phyloP scores from a whole-genome alignment of 192 early-diverging fungal genomes.

The Funneliformis geosporum region DNA sequence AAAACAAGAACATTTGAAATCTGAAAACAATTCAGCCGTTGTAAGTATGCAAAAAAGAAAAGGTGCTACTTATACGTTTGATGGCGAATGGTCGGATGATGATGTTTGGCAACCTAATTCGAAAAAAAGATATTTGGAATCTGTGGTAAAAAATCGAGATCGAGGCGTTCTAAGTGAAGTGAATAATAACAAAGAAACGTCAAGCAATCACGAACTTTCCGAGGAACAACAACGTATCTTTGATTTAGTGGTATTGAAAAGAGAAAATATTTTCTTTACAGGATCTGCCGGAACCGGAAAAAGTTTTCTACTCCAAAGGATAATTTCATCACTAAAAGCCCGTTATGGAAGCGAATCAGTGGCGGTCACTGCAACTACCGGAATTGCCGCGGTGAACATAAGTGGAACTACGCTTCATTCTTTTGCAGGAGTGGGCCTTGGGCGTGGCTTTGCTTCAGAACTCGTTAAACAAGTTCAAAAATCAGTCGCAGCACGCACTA shows the following conservation, averaged over 20 bases:
- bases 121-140: neutral
- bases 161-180: neutral
- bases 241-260: slow-evolving; percentile 39
- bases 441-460: slow-evolving; percentile 37
- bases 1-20: neutral
- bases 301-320: slow-evolving; percentile 33
- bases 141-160: neutral
- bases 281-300: slow-evolving; percentile 55
- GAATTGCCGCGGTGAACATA: slow-evolving; percentile 64
- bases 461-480: slow-evolving; percentile 38
- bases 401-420: slow-evolving; percentile 59
- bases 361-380: slow-evolving; percentile 58
- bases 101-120: neutral
- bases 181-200: neutral
- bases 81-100: neutral
- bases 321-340: slow-evolving; percentile 42
- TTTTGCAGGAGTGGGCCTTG: slow-evolving; percentile 68
- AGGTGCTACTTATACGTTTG: neutral
- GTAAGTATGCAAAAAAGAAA: neutral
- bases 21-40: neutral
- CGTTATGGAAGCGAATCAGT: slow-evolving; percentile 39
- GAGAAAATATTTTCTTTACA: slow-evolving; percentile 57
- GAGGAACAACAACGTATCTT: slow-evolving; percentile 36
- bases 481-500: slow-evolving; percentile 36
- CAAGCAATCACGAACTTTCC: neutral